These are phyloP conservation scores for Vinca major DNA, from an alignment of 305 asterid species.

Conservation along the genomic window DNA sequence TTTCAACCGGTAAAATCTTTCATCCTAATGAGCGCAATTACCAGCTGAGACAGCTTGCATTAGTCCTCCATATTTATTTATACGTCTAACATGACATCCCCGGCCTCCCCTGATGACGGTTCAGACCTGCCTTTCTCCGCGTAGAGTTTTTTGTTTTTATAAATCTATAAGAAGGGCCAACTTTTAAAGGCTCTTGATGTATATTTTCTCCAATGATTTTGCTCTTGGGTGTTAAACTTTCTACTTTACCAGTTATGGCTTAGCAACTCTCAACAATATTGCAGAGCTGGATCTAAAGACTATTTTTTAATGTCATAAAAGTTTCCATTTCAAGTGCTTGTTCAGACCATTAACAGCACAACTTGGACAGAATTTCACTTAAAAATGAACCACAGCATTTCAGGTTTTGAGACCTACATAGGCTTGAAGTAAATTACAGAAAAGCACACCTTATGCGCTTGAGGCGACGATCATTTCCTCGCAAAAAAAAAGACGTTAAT, in stretches of 20 bases:
- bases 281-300: not conserved
- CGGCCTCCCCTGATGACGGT: not conserved
- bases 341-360: no score
- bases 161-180: not conserved
- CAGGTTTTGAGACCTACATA: no score
- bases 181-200: constrained; percentile 14
- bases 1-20: constrained; percentile 42
- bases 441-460: not conserved
- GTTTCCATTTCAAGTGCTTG: not conserved
- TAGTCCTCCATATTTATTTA: not conserved
- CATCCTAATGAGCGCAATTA: not conserved
- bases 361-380: no score
- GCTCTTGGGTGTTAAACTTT: not conserved
- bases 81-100: not conserved
- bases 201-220: constrained; percentile 2
- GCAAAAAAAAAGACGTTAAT: constrained; percentile 4
- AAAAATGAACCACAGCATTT: no score
- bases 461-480: constrained; percentile 4
- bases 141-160: not conserved
- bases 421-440: not conserved
- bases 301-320: not conserved
- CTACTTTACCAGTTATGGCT: not conserved
- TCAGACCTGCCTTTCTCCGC: not conserved
- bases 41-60: not conserved
- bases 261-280: not conserved